These are phyloP conservation scores for Mortierella sp. DNA, from an alignment of 371 early-diverging fungal genomes.

Conservation along the genomic window DNA sequence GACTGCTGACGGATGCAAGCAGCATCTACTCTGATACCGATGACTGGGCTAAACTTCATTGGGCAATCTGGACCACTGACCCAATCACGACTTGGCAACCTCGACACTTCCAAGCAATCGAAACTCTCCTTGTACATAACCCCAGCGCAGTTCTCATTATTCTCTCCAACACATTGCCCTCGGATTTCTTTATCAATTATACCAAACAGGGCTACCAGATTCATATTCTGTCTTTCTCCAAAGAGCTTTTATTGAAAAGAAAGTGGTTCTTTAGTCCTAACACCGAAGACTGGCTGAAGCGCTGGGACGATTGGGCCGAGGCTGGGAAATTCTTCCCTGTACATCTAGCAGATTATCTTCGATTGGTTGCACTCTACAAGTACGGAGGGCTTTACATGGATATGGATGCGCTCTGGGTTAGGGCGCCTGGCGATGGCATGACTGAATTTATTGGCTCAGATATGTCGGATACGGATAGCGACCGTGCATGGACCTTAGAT, in stretches of 20 bases:
- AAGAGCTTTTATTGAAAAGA: slow-evolving; percentile 67
- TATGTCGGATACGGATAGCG: slow-evolving; percentile 61
- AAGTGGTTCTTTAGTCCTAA: slow-evolving; percentile 74
- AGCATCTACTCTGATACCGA: slow-evolving; percentile 69
- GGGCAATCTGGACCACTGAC: slow-evolving; percentile 77
- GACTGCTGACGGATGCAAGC: slow-evolving; percentile 64
- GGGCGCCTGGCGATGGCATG: slow-evolving; percentile 65
- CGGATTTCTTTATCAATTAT: slow-evolving; percentile 68
- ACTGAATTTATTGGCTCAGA: slow-evolving; percentile 77
- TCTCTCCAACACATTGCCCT: slow-evolving; percentile 68
- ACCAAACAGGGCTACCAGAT: slow-evolving; percentile 70
- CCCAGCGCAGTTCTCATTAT: slow-evolving; percentile 72
- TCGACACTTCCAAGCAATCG: slow-evolving; percentile 75
- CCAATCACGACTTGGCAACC: slow-evolving; percentile 67
- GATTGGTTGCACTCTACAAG: slow-evolving; percentile 68
- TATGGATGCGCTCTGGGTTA: slow-evolving; percentile 77
- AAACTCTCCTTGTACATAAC: slow-evolving; percentile 75
- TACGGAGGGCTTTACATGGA: slow-evolving; percentile 82
- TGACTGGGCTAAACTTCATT: slow-evolving; percentile 72
- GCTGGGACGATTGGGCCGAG: slow-evolving; percentile 71
- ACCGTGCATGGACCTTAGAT: slow-evolving; percentile 72
- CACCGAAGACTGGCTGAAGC: slow-evolving; percentile 69
- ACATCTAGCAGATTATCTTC: slow-evolving; percentile 73
- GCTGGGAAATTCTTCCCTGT: slow-evolving; percentile 67
- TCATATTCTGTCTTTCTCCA: slow-evolving; percentile 68